A percentile compares a stretch with the other conserved stretches of the same genome.
Conservation (phyloP, 1,284 basidiomycete genomes). For the Exobasidium rhododendri region DNA sequence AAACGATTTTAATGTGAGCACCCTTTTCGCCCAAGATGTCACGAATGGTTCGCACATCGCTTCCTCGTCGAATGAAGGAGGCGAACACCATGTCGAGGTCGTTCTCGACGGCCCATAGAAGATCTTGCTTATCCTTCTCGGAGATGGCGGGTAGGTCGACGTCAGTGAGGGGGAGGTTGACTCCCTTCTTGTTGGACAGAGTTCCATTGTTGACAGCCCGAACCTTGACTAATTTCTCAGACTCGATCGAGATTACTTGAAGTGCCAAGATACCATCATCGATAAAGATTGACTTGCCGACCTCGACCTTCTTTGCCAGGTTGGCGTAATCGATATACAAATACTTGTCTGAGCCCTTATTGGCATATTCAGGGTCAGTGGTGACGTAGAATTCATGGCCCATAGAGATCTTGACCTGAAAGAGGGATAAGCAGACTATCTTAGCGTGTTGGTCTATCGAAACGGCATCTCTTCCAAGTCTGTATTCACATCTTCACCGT, state of each 20-base stretch:
- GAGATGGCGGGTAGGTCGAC: slow-evolving; percentile 97
- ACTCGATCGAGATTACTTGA: slow-evolving; percentile 73
- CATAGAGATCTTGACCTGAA: slow-evolving; percentile 66
- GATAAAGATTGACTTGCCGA: slow-evolving; percentile 93
- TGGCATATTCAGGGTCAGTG: slow-evolving; percentile 76
- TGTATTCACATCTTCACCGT: slow-evolving; percentile 69
- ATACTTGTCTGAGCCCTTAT: slow-evolving; percentile 76
- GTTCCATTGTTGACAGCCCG: slow-evolving; percentile 88
- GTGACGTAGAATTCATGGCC: slow-evolving; percentile 93
- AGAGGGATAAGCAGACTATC: no score
- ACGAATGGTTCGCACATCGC: slow-evolving; percentile 51
- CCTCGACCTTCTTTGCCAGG: slow-evolving; percentile 88
- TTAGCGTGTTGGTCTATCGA: no score
- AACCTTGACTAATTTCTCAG: slow-evolving; percentile 60
- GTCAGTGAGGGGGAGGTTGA: slow-evolving; percentile 96
- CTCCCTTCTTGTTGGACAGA: slow-evolving; percentile 95
- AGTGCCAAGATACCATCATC: slow-evolving; percentile 97
- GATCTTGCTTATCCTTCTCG: slow-evolving; percentile 84
- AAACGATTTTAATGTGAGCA: slow-evolving; percentile 54
- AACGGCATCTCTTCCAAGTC: no score
- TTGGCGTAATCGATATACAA: slow-evolving; percentile 64
- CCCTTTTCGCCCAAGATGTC: slow-evolving; percentile 53
- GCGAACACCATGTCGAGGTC: slow-evolving; percentile 81
- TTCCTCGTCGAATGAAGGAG: slow-evolving; percentile 52
- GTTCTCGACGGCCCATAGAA: slow-evolving; percentile 93